Percentiles rank a stretch among this genome's conserved stretches.
These are phyloP conservation scores for Psophocarpus tetragonolobus DNA, from an alignment of 306 rosid species.

Conservation along the genomic window DNA sequence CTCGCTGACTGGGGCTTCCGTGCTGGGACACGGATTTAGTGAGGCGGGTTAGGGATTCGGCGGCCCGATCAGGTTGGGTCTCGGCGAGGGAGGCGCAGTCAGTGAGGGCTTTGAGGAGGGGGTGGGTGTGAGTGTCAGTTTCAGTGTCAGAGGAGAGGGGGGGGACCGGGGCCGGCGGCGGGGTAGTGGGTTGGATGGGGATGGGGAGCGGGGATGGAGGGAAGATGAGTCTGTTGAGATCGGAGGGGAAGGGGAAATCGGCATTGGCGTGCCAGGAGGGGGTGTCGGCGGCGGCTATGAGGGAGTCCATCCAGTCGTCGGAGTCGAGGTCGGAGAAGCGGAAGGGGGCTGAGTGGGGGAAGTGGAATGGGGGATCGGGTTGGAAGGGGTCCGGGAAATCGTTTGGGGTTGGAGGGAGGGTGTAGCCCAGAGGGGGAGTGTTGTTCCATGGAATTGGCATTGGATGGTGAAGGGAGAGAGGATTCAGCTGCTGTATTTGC, in stretches of 20 bases:
- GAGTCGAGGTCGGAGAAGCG: slow-evolving; percentile 83
- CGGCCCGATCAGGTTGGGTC: slow-evolving; percentile 65
- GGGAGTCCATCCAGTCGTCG: slow-evolving; percentile 95
- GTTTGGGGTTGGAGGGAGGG: slow-evolving; percentile 46
- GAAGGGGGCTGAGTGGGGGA: slow-evolving; percentile 55
- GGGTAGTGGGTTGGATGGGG: slow-evolving; percentile 31
- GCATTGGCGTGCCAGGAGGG: slow-evolving; percentile 61
- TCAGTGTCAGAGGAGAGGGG: slow-evolving; percentile 17
- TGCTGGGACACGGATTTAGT: slow-evolving; percentile 61
- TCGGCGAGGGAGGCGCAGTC: slow-evolving; percentile 63
- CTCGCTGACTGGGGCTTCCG: slow-evolving; percentile 82
- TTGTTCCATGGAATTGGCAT: slow-evolving; percentile 62
- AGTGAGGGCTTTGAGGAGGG: slow-evolving; percentile 61
- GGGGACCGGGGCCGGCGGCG: not conserved
- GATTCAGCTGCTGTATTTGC: slow-evolving; percentile 29
- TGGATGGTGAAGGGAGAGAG: slow-evolving; percentile 52
- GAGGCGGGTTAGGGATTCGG: slow-evolving; percentile 54
- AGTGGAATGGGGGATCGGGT: slow-evolving; percentile 52
- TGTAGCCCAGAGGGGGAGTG: slow-evolving; percentile 54
- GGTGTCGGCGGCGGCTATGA: slow-evolving; percentile 76
- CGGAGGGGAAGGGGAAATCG: slow-evolving; percentile 48
- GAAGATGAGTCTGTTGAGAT: slow-evolving; percentile 67
- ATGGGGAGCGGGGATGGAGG: slow-evolving; percentile 7
- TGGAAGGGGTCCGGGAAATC: slow-evolving; percentile 80
- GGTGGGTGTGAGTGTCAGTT: too few relatives aligned